phyloP scores from a whole-genome alignment of 495 filamentous ascomycete species.

The Achaetomiella virescens region DNA sequence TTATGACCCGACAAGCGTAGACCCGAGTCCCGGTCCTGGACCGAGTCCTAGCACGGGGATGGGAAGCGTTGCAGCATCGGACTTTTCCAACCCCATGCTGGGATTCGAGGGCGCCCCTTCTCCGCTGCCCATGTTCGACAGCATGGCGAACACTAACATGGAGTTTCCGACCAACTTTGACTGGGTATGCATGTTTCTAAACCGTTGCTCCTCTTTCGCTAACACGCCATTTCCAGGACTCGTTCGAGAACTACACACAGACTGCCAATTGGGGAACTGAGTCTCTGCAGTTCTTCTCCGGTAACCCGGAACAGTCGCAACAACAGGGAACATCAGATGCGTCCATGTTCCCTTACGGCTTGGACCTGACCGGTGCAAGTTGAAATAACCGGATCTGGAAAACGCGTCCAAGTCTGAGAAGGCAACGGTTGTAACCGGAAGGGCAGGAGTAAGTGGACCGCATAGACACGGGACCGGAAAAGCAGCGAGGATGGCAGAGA shows the following conservation, averaged over 20 bases:
- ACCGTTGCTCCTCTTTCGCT: constrained; percentile 2
- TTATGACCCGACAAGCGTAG: constrained; percentile 15
- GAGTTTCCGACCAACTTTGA: constrained; percentile 58
- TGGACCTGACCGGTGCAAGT: constrained; percentile 12
- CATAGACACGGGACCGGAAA: neutral
- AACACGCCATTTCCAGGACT: constrained; percentile 28
- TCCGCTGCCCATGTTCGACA: constrained; percentile 47
- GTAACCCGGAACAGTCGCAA: constrained; percentile 33
- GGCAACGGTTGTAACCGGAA: too few relatives aligned
- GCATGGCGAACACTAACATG: constrained; percentile 36
- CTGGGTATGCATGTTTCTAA: constrained; percentile 51
- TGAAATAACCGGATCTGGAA: neutral
- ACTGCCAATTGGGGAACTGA: constrained; percentile 43
- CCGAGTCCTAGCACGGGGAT: constrained; percentile 17
- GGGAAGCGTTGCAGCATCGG: constrained; percentile 31
- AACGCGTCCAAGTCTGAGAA: too few relatives aligned
- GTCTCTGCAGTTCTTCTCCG: constrained; percentile 43
- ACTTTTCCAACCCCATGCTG: constrained; percentile 52
- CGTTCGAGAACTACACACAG: constrained; percentile 46
- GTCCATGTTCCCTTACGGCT: constrained; percentile 15
- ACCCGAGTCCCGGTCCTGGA: neutral
- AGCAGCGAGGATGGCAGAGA: neutral
- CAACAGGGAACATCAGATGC: constrained; percentile 16
- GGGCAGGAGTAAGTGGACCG: too few relatives aligned
- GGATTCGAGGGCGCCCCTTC: constrained; percentile 47